Base-by-base conservation (phyloP, 805 yeast species). In the Saccharomycopsis synnaedendra region DNA sequence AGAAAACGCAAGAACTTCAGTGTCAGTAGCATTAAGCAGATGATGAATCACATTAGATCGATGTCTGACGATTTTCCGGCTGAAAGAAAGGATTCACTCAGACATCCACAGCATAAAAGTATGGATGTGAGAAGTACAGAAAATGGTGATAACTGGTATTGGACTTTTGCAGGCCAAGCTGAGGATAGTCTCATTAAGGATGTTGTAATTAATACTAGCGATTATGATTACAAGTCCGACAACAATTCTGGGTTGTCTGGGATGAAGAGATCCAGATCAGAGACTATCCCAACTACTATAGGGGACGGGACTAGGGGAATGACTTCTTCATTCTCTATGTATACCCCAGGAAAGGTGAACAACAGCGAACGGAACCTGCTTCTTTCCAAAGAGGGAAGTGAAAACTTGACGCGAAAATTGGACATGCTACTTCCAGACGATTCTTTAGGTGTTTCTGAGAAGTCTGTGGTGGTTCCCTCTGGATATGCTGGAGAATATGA, bases 401-500 rank as follows among this genome's bases (percentile, higher is more conserved):
- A 19, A 19, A 19, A 19, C 19, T 19, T 19, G 19, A 19, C 19
- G 19, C 10, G 37, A 34, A 34, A 34, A n/a, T 9, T 9, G 9
- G 28, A 39, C 41, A 8, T 30, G 2, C 11, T n/a, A 9, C 36
- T 34, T 34, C 10, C 36, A 10, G 46, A 46, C 7, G 45, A 46
- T 10, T 46, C 48, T 9, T 39, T 29, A n/a, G 4, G 40, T 4
- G 34, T 37, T 32, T 47, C 46, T 27, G 50, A 47, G 36, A 47
- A 42, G n/a, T 42, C 46, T 39, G 27, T 29, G 8, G 28, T 32
- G 4, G 41, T 36, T 6, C 47, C 51, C 4, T 47, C 51, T n/a
- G 51, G 51, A 10, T 47, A 39, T 31, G 34, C 44, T 40, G 51
- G 51, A 4, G 51, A 47, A 30, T 47, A 47, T 38, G 51, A 47